Conservation (phyloP, 2,329 filamentous ascomycete genomes). For the Chaetomiaceae sp. region DNA sequence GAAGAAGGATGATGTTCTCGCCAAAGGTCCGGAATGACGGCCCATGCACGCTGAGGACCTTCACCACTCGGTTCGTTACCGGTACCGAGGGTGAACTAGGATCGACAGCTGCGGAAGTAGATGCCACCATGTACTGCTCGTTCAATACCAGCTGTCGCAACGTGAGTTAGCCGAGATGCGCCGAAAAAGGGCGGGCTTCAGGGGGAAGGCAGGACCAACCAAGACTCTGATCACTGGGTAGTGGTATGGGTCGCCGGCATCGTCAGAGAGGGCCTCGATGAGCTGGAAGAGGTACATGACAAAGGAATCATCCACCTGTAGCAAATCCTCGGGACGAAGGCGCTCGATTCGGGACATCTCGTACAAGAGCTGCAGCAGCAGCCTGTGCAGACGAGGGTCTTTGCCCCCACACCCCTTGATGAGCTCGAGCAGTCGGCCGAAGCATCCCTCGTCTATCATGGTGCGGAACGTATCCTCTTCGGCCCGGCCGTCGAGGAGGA, state of each 20-base stretch:
- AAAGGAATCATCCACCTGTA: constrained; percentile 75
- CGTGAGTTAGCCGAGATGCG: constrained; percentile 8
- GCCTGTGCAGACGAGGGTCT: constrained; percentile 68
- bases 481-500: constrained; percentile 79
- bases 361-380: constrained; percentile 84
- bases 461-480: constrained; percentile 75
- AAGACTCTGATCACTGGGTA: constrained; percentile 91
- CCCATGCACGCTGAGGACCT: constrained; percentile 77
- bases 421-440: constrained; percentile 76
- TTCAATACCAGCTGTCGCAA: constrained; percentile 75
- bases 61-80: constrained; percentile 89
- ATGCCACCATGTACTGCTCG: constrained; percentile 92
- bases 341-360: constrained; percentile 94
- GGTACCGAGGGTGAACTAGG: constrained; percentile 41
- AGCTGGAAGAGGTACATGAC: constrained; percentile 78
- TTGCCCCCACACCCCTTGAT: constrained; percentile 62
- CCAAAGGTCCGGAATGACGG: constrained; percentile 87
- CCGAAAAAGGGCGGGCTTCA: no score
- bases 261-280: constrained; percentile 82
- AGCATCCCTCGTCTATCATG: constrained; percentile 84
- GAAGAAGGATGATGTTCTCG: constrained; percentile 90
- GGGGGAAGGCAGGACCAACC: constrained; percentile 53
- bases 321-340: constrained; percentile 69
- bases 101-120: constrained; percentile 47
- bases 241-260: constrained; percentile 88